Evolutionary conservation across 768 basidiomycete species (phyloP), one percentile per base, ranked within the genome.

Genomic region (Chalciporus sphaerocephalus): DNA sequence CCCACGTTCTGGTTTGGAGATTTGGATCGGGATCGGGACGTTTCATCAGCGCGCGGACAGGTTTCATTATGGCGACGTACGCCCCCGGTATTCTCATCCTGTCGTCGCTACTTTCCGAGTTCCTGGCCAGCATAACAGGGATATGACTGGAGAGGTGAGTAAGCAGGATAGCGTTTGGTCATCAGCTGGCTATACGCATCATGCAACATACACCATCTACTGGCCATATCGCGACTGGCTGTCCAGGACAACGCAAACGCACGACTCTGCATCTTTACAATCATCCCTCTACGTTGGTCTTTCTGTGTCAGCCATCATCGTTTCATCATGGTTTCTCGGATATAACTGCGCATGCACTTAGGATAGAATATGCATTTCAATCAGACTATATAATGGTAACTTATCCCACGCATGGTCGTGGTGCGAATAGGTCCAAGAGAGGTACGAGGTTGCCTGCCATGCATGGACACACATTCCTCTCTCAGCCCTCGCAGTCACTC

Each of bases 311-410:
- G 44, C 27, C 33, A 6, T 15, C 36, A n/a, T 27, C 12, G 38
- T 42, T 34, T 12, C 39, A 24, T 46, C 40, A 37, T 42, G 44
- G 13, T 32, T 32, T 42, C 37, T 48, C 30, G 47, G 49, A 50
- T 46, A 27, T 37, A 45, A n/a, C 53, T 40, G 47, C 46, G 32
- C 24, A 10, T 27, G 27, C 27, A 27, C 32, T 38, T 48, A 48
- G n/a, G 37, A 38, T 62, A 59, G 49, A 32, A 56, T 48, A 57
- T 52, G 57, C 47, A 48, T 52, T 48, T 40, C n/a, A 45, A 37
- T 32, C 53, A 57, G 54, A 59, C 60, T 51, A 47, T 50, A 43
- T 41, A 46, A 38, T 48, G 30, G 48, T 51, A 42, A 45, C 32
- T 17, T 50, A 21, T 47, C 43, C 38, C 53, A 52, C 32, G 18